phyloP scores from a whole-genome alignment of 163 green algal species.

The Chlorella variabilis region DNA sequence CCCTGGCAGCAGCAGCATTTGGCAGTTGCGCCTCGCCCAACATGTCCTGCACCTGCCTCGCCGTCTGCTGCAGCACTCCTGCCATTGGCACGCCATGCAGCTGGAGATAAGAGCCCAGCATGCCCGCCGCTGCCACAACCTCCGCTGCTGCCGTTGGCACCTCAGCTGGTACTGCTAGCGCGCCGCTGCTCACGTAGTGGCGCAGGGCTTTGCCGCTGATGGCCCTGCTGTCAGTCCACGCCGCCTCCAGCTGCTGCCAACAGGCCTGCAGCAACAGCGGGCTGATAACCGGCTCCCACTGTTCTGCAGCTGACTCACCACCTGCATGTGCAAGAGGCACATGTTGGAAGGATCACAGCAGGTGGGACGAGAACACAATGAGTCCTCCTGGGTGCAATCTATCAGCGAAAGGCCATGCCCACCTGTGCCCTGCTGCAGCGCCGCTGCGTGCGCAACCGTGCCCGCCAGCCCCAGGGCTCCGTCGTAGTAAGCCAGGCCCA shows the following conservation, averaged over 20 bases:
- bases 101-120: slow-evolving; percentile 34
- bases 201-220: background rate
- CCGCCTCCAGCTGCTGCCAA: slow-evolving; percentile 53
- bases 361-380: no score
- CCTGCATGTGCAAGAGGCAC: background rate
- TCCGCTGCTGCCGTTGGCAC: background rate
- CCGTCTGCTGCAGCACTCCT: background rate
- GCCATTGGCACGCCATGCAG: slow-evolving; percentile 7
- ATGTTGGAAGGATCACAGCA: no score
- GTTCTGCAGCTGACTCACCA: slow-evolving; percentile 23
- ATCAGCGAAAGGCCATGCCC: background rate
- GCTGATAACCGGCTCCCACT: slow-evolving; percentile 66
- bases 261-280: slow-evolving; percentile 56
- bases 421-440: background rate
- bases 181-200: slow-evolving; percentile 1
- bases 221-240: slow-evolving; percentile 30
- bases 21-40: background rate
- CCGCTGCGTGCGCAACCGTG: background rate
- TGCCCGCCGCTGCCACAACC: background rate
- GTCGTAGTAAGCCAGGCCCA: slow-evolving; percentile 5
- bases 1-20: background rate
- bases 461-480: slow-evolving; percentile 10
- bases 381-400: no score
- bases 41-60: slow-evolving; percentile 9
- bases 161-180: background rate